Conservation (phyloP, 441 rosid species). For the Jatropha multifida region DNA sequence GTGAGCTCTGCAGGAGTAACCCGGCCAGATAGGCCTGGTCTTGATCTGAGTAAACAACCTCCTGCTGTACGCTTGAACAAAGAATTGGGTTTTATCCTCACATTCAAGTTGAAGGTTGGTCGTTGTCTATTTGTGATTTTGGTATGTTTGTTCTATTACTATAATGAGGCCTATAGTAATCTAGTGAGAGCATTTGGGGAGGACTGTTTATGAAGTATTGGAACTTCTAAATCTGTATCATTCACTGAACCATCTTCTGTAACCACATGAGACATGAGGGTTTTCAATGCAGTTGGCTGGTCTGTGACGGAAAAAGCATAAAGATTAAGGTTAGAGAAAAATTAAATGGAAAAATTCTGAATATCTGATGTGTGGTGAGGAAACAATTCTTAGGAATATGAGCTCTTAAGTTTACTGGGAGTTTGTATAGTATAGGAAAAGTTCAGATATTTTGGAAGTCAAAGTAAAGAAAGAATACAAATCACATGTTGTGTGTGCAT, state of each 20-base stretch:
- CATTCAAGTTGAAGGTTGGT: constrained; percentile 82
- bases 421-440: too few relatives aligned
- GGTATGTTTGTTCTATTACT: not conserved
- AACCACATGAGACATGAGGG: not conserved
- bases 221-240: not conserved
- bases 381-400: too few relatives aligned
- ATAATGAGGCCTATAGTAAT: not conserved
- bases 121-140: not conserved
- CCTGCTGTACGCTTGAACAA: constrained; percentile 95
- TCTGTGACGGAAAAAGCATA: not conserved
- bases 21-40: constrained; percentile 87
- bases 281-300: not conserved
- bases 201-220: not conserved
- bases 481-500: too few relatives aligned
- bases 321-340: not conserved
- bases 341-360: not conserved
- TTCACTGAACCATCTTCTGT: not conserved
- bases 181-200: not conserved
- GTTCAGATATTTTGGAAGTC: too few relatives aligned
- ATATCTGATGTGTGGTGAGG: not conserved
- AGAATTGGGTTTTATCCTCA: constrained; percentile 80
- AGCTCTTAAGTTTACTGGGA: too few relatives aligned
- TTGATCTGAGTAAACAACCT: constrained; percentile 87
- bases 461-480: too few relatives aligned
- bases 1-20: constrained; percentile 95